A percentile compares a stretch with the other conserved stretches of the same genome.
Conservation (phyloP, 768 basidiomycete species). For the Boletellus emodensis region DNA sequence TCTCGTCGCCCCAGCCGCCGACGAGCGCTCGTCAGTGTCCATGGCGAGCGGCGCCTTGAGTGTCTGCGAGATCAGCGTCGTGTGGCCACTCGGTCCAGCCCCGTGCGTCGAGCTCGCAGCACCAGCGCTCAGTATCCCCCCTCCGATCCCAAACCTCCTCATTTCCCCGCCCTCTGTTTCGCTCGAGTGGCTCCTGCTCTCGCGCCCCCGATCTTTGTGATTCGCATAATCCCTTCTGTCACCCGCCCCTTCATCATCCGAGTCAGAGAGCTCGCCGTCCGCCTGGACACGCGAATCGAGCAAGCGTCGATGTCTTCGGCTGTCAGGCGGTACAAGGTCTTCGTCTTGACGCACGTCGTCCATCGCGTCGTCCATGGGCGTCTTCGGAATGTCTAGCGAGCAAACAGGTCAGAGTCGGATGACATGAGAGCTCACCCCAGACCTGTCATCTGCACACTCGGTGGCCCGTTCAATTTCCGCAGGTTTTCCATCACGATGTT, state of each 20-base stretch:
- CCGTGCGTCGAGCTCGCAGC: conserved; percentile 55
- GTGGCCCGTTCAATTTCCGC: conserved; percentile 80
- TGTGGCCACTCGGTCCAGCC: conserved; percentile 72
- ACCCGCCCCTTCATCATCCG: conserved; percentile 95
- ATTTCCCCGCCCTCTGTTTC: conserved; percentile 42
- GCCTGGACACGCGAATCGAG: conserved; percentile 79
- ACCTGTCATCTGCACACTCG: conserved; percentile 91
- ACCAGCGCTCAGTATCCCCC: conserved; percentile 69
- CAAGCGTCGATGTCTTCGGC: conserved; percentile 68
- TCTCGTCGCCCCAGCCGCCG: conserved; percentile 14
- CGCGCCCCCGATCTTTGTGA: conserved; percentile 50
- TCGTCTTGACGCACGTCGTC: conserved; percentile 82
- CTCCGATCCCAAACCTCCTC: conserved; percentile 60
- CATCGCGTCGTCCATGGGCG: conserved; percentile 80
- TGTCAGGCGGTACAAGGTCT: conserved; percentile 73
- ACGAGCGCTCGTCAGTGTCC: conserved; percentile 32
- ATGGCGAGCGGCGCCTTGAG: conserved; percentile 25
- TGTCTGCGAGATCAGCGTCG: conserved; percentile 37
- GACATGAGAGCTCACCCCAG: conserved; percentile 14
- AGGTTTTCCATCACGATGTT: conserved; percentile 90
- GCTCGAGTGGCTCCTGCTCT: conserved; percentile 39
- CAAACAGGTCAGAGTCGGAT: neutral
- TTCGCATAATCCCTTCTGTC: conserved; percentile 67
- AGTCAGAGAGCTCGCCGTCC: conserved; percentile 91
- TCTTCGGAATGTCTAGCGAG: conserved; percentile 69